Conservation (phyloP, 1,139 yeast genomes). For the Geotrichum citri-aurantii region DNA sequence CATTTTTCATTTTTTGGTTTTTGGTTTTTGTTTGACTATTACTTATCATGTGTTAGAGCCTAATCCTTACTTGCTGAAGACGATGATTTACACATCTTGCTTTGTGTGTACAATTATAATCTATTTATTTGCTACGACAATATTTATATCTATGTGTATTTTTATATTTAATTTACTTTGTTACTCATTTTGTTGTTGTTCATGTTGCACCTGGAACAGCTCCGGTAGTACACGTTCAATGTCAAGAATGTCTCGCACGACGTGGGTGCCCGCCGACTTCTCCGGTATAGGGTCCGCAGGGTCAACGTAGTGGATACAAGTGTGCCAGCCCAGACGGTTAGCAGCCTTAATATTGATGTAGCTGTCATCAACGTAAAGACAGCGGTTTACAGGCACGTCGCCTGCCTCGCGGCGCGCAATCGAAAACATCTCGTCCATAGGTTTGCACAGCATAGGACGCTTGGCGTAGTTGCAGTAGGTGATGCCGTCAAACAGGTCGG, state of each 20-base stretch:
- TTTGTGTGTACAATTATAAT: background rate
- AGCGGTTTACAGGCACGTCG: slow-evolving; percentile 42
- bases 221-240: slow-evolving; percentile 46
- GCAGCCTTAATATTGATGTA: slow-evolving; percentile 40
- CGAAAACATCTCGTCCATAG: slow-evolving; percentile 57
- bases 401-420: slow-evolving; percentile 61
- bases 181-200: background rate
- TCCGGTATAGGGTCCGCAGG: slow-evolving; percentile 39
- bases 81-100: background rate
- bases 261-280: slow-evolving; percentile 41
- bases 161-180: background rate
- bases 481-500: slow-evolving; percentile 87
- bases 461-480: slow-evolving; percentile 80
- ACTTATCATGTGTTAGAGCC: background rate
- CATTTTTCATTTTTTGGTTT: background rate
- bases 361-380: slow-evolving; percentile 79
- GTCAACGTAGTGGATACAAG: slow-evolving; percentile 57
- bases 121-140: background rate
- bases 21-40: background rate
- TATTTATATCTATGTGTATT: background rate
- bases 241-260: slow-evolving; percentile 45
- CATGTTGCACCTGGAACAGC: slow-evolving; percentile 32
- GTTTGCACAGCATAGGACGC: slow-evolving; percentile 75
- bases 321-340: slow-evolving; percentile 43
- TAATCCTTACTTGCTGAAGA: too few species aligned